Percentiles rank a stretch among this genome's conserved stretches.
Evolutionary conservation across 1,284 basidiomycete species (phyloP).

Genomic region (Apiotrichum gamsii): DNA sequence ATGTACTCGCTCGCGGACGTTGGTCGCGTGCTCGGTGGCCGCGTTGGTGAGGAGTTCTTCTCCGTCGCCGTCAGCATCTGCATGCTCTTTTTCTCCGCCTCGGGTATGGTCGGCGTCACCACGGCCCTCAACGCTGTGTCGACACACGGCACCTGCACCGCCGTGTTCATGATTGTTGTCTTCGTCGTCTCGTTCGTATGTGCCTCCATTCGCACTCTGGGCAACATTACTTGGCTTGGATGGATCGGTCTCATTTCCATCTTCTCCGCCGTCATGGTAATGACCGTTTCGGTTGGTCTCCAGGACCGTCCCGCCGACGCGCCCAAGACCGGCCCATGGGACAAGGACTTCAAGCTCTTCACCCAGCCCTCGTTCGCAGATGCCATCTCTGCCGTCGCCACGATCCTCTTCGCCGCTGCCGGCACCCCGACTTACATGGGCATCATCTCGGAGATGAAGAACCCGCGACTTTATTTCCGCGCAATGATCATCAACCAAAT

Average conservation of each 20-base stretch:
- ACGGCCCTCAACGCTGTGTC: slow-evolving; percentile 46
- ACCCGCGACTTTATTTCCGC: slow-evolving; percentile 28
- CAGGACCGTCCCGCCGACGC: slow-evolving; percentile 39
- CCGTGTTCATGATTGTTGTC: slow-evolving; percentile 38
- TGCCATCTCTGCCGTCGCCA: slow-evolving; percentile 40
- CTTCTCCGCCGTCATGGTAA: slow-evolving; percentile 38
- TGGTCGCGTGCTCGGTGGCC: slow-evolving; percentile 18
- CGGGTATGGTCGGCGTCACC: slow-evolving; percentile 34
- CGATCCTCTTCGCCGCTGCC: slow-evolving; percentile 39
- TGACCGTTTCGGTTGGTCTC: slow-evolving; percentile 44
- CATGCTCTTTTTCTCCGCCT: slow-evolving; percentile 15
- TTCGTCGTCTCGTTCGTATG: slow-evolving; percentile 30
- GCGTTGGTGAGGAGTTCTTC: slow-evolving; percentile 18
- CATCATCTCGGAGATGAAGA: slow-evolving; percentile 30
- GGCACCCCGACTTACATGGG: slow-evolving; percentile 22
- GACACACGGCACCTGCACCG: slow-evolving; percentile 41
- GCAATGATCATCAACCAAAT: slow-evolving; percentile 31
- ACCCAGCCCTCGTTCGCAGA: slow-evolving; percentile 31
- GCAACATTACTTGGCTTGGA: slow-evolving; percentile 42
- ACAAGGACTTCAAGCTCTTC: slow-evolving; percentile 27
- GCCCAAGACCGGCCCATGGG: slow-evolving; percentile 16
- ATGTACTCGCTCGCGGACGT: slow-evolving; percentile 29
- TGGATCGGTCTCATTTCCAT: slow-evolving; percentile 37
- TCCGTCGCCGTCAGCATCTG: slow-evolving; percentile 15
- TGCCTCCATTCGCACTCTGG: slow-evolving; percentile 39